These are phyloP conservation scores for Vicia sativa DNA, from an alignment of 306 rosid genomes.

Conservation along the genomic window DNA sequence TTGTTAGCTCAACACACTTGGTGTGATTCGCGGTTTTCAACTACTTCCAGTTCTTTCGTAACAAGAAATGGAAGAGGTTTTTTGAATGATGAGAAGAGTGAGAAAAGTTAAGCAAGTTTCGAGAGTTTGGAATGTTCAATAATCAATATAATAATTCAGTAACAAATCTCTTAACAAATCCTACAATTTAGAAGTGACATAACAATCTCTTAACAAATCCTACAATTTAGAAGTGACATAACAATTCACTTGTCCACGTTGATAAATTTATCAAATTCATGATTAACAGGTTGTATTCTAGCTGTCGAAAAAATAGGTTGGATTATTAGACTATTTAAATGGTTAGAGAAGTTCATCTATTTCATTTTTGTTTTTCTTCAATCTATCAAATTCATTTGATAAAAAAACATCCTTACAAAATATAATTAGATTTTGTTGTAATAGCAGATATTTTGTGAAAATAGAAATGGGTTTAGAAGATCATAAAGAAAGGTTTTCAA, in stretches of 20 bases:
- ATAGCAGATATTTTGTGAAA: no score
- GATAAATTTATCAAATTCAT: not conserved
- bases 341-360: not conserved
- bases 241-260: not conserved
- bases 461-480: no score
- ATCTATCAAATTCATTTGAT: not conserved
- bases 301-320: not conserved
- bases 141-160: not conserved
- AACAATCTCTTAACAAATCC: no score
- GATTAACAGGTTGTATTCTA: not conserved
- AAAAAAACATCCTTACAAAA: not conserved
- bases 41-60: not conserved
- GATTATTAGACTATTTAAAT: not conserved
- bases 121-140: not conserved
- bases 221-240: not conserved
- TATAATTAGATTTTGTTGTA: not conserved
- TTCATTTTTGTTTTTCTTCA: not conserved
- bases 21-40: conserved; percentile 1
- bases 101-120: not conserved
- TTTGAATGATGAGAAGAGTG: not conserved
- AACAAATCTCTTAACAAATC: no score
- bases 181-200: not conserved
- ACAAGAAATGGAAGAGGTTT: not conserved
- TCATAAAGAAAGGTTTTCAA: no score
- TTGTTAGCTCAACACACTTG: not conserved